Evolutionary conservation across 139 green algal genomes (phyloP), one percentile per base, ranked within the genome.

Genomic region (Coelastrella sp.): DNA sequence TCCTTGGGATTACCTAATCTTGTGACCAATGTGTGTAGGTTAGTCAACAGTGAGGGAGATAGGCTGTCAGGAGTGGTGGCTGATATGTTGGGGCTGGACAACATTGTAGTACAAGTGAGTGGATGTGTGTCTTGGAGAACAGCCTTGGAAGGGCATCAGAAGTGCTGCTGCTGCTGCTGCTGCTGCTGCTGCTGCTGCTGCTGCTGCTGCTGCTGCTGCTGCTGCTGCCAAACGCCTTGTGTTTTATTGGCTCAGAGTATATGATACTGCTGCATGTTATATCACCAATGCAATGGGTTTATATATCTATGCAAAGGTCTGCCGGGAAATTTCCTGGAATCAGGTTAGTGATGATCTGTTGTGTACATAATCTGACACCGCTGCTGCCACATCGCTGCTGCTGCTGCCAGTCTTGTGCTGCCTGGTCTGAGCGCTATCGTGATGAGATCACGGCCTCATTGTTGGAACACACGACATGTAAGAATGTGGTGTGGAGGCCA

Each of bases 1-100:
- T 35, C 38, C 8, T 35, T 84, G 2, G 78, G 60, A 8, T 40
- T 76, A 41, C 78, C 78, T 4, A 38, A 83, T 45, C 8, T 32
- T 5, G 6, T n/a, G 19, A 94, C 90, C 1, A 92, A 78, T 38
- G 91, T 93, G 30, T 93, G 50, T 69, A 87, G 94, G 11, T 89
- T 98, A 57, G 30, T 96, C 50, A 97, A 98, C 88, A 93, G 92
- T 45, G 96, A 98, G 78, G 96, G 95, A 0, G 96, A 98, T 88
- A 71, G 89, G 32, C 90, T 98, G 62, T 94, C 86, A 0, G 96
- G 96, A 2, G 43, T 93, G 63, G 60, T 90, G 23, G 90, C 85
- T 4, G 91, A 94, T 77, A 69, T 90, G 85, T 84, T 94, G 41
- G 88, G 86, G n/a, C n/a, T n/a, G 0, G 67, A 88, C 17, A 64